Base-by-base conservation (phyloP, 2,329 filamentous ascomycete genomes). In the Plenodomus lindquistii region DNA sequence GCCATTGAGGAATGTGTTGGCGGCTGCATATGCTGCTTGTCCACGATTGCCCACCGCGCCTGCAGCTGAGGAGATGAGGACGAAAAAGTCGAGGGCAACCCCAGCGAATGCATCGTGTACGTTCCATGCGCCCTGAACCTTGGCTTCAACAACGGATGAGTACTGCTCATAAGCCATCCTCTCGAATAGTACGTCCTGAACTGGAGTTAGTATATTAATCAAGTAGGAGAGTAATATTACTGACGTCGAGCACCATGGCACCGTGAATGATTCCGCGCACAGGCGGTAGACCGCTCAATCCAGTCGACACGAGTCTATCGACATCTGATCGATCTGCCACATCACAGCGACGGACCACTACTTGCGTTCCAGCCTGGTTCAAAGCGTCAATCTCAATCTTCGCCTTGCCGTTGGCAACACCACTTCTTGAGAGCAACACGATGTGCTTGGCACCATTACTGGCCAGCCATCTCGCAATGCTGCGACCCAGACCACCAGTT, bases 31-130 rank as follows among this genome's bases (percentile, higher is more conserved):
- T 27, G 51, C 55, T 11, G 54, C 44, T 48, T 69, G 66, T 2
- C 60, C 63, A 1, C 36, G 27, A 40, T 57, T 60, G 5, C 63
- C 62, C 52, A 61, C 43, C 2, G 61, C 45, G 18, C 46, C 43
- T 0, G 56, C 46, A 4, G 62, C 50, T 0, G 69, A 73, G 1
- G 70, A 73, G 38, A 70, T 64, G n/a, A 70, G 41, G 37, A 75
- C 55, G 52, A 76, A 74, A 54, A 74, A 75, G 29, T 75, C 71
- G 2, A 75, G 58, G 0, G 62, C 18, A 15, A 4, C 8, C 11
- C 34, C 15, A 18, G 24, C 24, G 15, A 31, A 31, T 11, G 27
- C 27, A 31, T 31, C 6, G 27, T 57, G 51, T 45, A 60, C 53
- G 40, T 63, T 62, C 51, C 52, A 55, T 2, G 62, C 52, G 17